Evolutionary conservation across 179 eudicot species (phyloP).

Genomic region (Vitellaria paradoxa): DNA sequence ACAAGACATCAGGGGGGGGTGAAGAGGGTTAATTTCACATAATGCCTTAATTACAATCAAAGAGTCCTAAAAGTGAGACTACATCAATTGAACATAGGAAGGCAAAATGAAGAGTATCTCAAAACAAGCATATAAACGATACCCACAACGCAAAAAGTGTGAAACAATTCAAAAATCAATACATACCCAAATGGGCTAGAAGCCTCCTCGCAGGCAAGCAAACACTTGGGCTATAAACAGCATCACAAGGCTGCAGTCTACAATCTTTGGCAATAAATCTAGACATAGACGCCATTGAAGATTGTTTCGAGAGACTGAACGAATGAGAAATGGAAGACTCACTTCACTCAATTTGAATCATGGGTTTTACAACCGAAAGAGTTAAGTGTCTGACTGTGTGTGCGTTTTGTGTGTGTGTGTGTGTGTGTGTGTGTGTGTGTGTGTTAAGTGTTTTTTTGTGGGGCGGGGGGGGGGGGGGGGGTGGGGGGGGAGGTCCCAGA

Average conservation of each 20-base stretch:
- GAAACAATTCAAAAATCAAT: conserved; percentile 9
- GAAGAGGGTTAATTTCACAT: neutral
- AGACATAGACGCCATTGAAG: conserved; percentile 57
- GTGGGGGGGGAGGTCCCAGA: neutral
- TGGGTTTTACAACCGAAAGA: conserved; percentile 2
- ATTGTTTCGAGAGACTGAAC: conserved; percentile 10
- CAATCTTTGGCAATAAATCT: conserved; percentile 50
- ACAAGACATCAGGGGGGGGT: neutral
- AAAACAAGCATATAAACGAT: conserved; percentile 8
- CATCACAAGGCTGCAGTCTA: conserved; percentile 36
- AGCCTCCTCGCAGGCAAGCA: conserved; percentile 23
- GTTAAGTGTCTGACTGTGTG: too few species aligned
- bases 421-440: too few species aligned
- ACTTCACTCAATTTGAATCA: conserved; percentile 3
- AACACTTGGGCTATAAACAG: conserved; percentile 37
- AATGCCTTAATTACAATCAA: conserved; percentile 3
- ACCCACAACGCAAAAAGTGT: conserved; percentile 11
- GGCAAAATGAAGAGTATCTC: conserved; percentile 2
- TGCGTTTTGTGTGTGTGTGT: neutral
- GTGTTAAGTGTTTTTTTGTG: too few species aligned
- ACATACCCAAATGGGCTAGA: conserved; percentile 51
- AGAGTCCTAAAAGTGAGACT: neutral
- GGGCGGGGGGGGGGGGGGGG: neutral
- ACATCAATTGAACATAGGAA: neutral
- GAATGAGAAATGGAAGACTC: neutral